These are phyloP conservation scores for Crithidia mellificae DNA, from an alignment of 208 protist species.

Conservation along the genomic window DNA sequence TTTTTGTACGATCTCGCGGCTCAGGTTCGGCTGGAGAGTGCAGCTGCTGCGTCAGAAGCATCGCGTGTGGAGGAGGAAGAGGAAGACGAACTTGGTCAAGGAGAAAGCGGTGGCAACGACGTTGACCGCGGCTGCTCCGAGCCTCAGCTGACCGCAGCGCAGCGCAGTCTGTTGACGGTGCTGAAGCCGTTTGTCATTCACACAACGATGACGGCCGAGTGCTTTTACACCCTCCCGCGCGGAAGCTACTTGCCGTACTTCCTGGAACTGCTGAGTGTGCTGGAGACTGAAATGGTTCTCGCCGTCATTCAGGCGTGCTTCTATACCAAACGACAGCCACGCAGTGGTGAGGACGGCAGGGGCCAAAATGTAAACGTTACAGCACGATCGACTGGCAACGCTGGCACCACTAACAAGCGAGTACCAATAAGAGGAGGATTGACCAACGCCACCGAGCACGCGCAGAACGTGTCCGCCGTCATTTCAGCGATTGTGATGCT, in stretches of 20 bases:
- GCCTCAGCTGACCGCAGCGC: slow-evolving; percentile 1
- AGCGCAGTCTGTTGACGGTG: slow-evolving; percentile 1
- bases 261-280: slow-evolving; percentile 12
- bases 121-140: background rate
- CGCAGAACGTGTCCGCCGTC: background rate
- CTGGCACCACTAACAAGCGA: background rate
- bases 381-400: too few relatives aligned
- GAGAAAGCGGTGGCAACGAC: background rate
- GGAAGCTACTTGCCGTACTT: slow-evolving; percentile 7
- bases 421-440: background rate
- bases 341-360: too few relatives aligned
- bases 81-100: too few relatives aligned
- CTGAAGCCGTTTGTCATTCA: slow-evolving; percentile 20
- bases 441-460: background rate
- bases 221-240: background rate
- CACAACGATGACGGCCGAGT: background rate
- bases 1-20: background rate
- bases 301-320: too few relatives aligned
- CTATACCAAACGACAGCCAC: too few relatives aligned
- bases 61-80: background rate
- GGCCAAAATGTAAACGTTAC: too few relatives aligned
- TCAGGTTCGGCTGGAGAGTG: slow-evolving; percentile 2
- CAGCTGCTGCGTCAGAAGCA: background rate
- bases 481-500: slow-evolving; percentile 18
- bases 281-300: slow-evolving; percentile 18